Conservation (phyloP, 2,329 filamentous ascomycete species). For the Fusarium sp. region DNA sequence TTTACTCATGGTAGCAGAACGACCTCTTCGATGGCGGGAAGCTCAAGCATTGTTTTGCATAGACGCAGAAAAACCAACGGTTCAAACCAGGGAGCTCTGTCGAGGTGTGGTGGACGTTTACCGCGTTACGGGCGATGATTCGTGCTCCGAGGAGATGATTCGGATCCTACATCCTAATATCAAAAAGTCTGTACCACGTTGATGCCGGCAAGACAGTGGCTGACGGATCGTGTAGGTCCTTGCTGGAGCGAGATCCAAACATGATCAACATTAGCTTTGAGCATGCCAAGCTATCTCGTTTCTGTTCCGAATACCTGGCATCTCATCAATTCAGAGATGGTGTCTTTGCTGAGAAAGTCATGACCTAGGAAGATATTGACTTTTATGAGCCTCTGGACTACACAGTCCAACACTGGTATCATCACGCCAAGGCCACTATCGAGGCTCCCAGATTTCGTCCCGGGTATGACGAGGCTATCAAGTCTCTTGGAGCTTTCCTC, state of each 20-base stretch:
- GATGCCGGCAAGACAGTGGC: not conserved
- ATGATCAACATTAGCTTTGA: not conserved
- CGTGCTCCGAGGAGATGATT: not conserved
- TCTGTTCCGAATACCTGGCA: constrained; percentile 15
- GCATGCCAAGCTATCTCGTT: constrained; percentile 4
- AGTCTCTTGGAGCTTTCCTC: not conserved
- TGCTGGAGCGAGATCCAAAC: not conserved
- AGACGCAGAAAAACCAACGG: not conserved
- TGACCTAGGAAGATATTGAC: not conserved
- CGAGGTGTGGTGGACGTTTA: constrained; percentile 16
- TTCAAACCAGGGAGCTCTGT: constrained; percentile 15
- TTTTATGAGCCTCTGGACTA: constrained; percentile 24
- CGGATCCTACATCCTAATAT: constrained; percentile 14
- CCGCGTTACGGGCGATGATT: not conserved
- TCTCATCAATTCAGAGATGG: constrained; percentile 4
- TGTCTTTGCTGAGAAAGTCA: not conserved
- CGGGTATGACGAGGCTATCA: not conserved
- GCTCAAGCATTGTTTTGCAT: constrained; percentile 23
- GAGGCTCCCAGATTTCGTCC: not conserved
- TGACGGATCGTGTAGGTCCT: constrained; percentile 5
- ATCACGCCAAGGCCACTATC: not conserved
- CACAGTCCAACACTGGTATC: constrained; percentile 18
- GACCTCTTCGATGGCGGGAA: constrained; percentile 16
- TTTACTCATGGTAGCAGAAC: constrained; percentile 7
- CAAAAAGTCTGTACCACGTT: not conserved